Base-by-base conservation (phyloP, 768 basidiomycete genomes). In the Auricularia cornea region DNA sequence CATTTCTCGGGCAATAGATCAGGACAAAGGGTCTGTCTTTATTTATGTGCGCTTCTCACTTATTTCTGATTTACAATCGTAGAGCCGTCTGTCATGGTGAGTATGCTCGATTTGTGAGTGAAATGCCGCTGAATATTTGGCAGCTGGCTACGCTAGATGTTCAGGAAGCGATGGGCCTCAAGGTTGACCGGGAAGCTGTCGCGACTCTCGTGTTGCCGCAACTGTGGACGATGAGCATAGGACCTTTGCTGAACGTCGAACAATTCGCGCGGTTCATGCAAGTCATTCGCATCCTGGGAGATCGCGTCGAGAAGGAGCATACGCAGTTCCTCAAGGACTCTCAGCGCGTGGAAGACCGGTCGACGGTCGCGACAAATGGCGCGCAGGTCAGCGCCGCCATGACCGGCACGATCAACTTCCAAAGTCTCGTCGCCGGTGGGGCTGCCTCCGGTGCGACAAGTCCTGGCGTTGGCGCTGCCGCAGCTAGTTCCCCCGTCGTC, bases 161-260 rank as follows among this genome's bases (percentile, higher is more conserved):
- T 0, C 95, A 98, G 75, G 94, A 95, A 73, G 92, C 92, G 1
- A 98, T 97, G 95, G 94, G 95, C 10, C 82, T 86, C 68, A 97
- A 96, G 72, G 87, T 98, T 2, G 95, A 97, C 68, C 84, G 94
- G 59, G 93, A 95, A 74, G 92, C 94, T 11, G 90, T 94, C 12
- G 92, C 92, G 2, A 91, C 89, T 0, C 79, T 93, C 51, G 90
- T 96, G 32, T 78, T 96, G 14, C 93, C 93, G 10, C 93, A 96
- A 72, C 76, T 95, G 30, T 99, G 97, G 97, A 80, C 89, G 3
- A 98, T 99, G 94, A 94, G 91, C 3, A 96, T 98, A 78, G 95
- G 94, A 29, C 95, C 95, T 62, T 72, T 92, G 38, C 70, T 92
- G n/a, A 92, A 82, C 67, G 78, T 92, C 16, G 82, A 84, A 32